Percentiles rank a stretch among this genome's conserved stretches.
Evolutionary conservation across 495 filamentous ascomycete genomes (phyloP).

Genomic region (Aspergillus olivimuriae): DNA sequence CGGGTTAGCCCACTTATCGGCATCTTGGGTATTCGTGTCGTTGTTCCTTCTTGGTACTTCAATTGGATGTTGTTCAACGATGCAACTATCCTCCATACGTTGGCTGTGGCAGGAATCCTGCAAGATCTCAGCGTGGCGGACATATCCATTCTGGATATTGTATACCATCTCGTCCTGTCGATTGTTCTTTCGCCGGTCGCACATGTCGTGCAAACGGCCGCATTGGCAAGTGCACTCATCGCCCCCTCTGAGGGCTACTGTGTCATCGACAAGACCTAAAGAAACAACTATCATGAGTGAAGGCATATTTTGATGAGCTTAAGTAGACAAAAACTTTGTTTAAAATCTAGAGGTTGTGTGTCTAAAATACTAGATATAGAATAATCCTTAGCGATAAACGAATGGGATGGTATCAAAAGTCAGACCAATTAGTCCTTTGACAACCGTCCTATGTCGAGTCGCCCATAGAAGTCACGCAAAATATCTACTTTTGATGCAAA

Average conservation of each 20-base stretch:
- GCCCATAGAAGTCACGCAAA: too few relatives aligned
- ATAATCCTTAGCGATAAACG: too few relatives aligned
- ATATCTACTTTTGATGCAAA: too few relatives aligned
- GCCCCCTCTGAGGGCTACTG: background rate
- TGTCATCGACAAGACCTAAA: background rate
- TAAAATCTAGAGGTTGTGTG: too few relatives aligned
- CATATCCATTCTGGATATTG: background rate
- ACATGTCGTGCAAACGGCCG: background rate
- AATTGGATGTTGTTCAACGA: conserved; percentile 1
- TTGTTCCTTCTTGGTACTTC: background rate
- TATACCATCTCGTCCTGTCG: background rate
- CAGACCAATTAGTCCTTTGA: too few relatives aligned
- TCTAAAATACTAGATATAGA: too few relatives aligned
- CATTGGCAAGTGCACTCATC: background rate
- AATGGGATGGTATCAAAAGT: too few relatives aligned
- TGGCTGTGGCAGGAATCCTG: background rate
- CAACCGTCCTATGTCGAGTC: too few relatives aligned
- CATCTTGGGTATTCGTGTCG: background rate
- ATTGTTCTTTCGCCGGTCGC: background rate
- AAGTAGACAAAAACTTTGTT: too few relatives aligned
- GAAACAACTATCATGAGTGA: background rate
- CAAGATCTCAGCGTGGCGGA: background rate
- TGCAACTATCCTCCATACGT: background rate
- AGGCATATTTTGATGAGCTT: too few relatives aligned
- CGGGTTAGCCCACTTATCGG: background rate